These are phyloP conservation scores for Trichoderma gracile DNA, from an alignment of 2,329 filamentous ascomycete genomes.

Conservation along the genomic window DNA sequence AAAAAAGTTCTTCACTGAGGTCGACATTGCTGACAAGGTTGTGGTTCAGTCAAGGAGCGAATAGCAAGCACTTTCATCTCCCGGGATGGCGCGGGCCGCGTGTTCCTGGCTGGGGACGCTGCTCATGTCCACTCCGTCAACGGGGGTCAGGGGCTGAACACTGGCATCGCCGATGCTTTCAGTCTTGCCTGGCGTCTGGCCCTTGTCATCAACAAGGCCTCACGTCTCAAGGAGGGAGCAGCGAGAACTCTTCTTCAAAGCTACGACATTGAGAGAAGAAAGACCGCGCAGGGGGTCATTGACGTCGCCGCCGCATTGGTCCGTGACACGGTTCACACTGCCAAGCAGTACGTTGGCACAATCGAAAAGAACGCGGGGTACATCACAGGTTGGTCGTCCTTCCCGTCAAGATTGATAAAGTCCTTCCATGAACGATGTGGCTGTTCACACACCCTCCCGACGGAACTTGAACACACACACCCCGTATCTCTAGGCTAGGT, in stretches of 20 bases:
- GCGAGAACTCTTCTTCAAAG: slow-evolving; percentile 40
- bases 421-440: neutral
- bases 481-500: neutral
- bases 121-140: slow-evolving; percentile 58
- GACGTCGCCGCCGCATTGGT: slow-evolving; percentile 50
- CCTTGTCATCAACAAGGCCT: slow-evolving; percentile 31
- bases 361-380: slow-evolving; percentile 51
- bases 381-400: slow-evolving; percentile 44
- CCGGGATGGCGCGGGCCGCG: slow-evolving; percentile 44
- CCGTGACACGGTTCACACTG: slow-evolving; percentile 46
- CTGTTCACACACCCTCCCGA: neutral
- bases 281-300: slow-evolving; percentile 48
- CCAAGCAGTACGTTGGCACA: slow-evolving; percentile 49
- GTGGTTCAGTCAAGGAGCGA: slow-evolving; percentile 42
- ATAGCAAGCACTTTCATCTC: slow-evolving; percentile 45
- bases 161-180: slow-evolving; percentile 57
- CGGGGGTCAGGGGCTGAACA: slow-evolving; percentile 60
- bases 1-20: neutral
- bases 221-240: slow-evolving; percentile 30
- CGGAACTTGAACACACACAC: neutral
- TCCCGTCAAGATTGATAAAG: neutral
- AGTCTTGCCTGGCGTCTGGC: slow-evolving; percentile 56
- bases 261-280: slow-evolving; percentile 48
- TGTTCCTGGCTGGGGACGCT: slow-evolving; percentile 57
- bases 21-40: slow-evolving; percentile 1